Conservation (phyloP, 371 early-diverging fungal genomes). For the Amoeboaphelidium protococcarum region DNA sequence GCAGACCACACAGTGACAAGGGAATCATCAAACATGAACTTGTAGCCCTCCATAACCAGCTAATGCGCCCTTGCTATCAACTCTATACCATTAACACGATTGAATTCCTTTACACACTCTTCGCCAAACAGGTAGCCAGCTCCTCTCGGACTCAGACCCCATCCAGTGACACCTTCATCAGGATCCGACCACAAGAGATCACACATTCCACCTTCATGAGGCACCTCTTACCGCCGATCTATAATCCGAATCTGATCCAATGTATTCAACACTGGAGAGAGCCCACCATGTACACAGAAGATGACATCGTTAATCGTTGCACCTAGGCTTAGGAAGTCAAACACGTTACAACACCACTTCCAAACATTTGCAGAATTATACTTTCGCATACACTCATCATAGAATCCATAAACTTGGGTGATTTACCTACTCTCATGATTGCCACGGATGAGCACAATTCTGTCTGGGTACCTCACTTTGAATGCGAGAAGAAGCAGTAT, state of each 20-base stretch:
- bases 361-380: conserved; percentile 92
- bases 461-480: conserved; percentile 67
- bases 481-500: conserved; percentile 88
- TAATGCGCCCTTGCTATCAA: conserved; percentile 96
- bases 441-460: conserved; percentile 91
- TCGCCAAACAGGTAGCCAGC: conserved; percentile 95
- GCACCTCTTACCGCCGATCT: conserved; percentile 92
- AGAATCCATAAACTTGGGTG: conserved; percentile 97
- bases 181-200: conserved; percentile 99
- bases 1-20: conserved; percentile 98
- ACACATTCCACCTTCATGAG: conserved; percentile 96
- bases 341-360: conserved; percentile 94
- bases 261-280: conserved; percentile 72
- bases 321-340: conserved; percentile 80
- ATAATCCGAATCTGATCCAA: conserved; percentile 92
- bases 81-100: conserved; percentile 64
- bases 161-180: conserved; percentile 73
- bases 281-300: conserved; percentile 95
- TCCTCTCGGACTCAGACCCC: conserved; percentile 93
- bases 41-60: conserved; percentile 96
- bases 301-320: conserved; percentile 82
- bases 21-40: conserved; percentile 74
- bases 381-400: conserved; percentile 94
- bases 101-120: conserved; percentile 43
- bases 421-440: conserved; percentile 97